Evolutionary conservation across 2,329 filamentous ascomycete species (phyloP).

Genomic region (Aspergillus sp.): DNA sequence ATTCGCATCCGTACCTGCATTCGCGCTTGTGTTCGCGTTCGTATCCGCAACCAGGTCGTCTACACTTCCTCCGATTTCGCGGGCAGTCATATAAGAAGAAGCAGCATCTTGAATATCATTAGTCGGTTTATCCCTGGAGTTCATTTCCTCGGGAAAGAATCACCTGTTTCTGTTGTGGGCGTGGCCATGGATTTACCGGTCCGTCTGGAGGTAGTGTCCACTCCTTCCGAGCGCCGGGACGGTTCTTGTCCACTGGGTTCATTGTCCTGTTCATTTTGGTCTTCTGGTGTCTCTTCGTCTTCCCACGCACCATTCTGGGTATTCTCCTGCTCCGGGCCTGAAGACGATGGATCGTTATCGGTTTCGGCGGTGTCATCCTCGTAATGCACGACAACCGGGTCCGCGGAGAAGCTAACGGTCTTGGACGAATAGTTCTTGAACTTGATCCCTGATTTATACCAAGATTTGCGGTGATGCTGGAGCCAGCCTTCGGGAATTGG

Average conservation of each 20-base stretch:
- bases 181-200: conserved; percentile 5
- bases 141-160: conserved; percentile 3
- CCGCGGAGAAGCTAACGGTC: conserved; percentile 47
- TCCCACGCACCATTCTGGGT: conserved; percentile 13
- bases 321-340: conserved; percentile 10
- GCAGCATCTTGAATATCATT: conserved; percentile 14
- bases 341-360: conserved; percentile 13
- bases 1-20: conserved; percentile 5
- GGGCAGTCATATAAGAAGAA: conserved; percentile 27
- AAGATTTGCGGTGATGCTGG: conserved; percentile 55
- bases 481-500: conserved; percentile 61
- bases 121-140: conserved; percentile 1
- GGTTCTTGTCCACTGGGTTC: conserved; percentile 6
- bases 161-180: conserved; percentile 3
- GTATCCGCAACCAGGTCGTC: conserved; percentile 9
- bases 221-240: neutral
- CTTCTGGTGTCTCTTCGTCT: conserved; percentile 9
- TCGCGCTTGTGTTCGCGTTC: neutral
- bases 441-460: conserved; percentile 48
- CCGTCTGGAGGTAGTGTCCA: neutral
- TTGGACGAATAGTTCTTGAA: conserved; percentile 42
- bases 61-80: conserved; percentile 16
- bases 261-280: conserved; percentile 6
- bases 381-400: conserved; percentile 38
- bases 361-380: conserved; percentile 18